Evolutionary conservation across 768 basidiomycete genomes (phyloP).

Genomic region (Xanthoconium stramineum): DNA sequence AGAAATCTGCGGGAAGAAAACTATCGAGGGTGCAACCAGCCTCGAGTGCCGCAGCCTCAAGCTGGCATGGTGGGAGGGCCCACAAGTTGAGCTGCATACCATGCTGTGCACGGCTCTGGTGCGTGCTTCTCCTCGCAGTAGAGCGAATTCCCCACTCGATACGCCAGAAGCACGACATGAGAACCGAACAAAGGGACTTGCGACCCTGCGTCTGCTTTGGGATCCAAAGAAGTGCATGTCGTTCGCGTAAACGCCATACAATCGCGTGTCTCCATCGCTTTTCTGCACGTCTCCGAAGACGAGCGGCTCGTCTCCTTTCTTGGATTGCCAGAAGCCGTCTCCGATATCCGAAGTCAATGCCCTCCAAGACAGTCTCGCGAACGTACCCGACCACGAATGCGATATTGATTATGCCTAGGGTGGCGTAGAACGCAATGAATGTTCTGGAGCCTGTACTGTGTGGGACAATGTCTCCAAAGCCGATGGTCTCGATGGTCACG

Average conservation of each 20-base stretch:
- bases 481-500: slow-evolving; percentile 68
- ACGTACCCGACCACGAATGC: slow-evolving; percentile 62
- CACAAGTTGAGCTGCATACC: slow-evolving; percentile 63
- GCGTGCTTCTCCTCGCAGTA: slow-evolving; percentile 1
- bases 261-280: slow-evolving; percentile 59
- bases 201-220: slow-evolving; percentile 27
- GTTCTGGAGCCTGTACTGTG: slow-evolving; percentile 47
- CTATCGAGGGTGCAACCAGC: slow-evolving; percentile 58
- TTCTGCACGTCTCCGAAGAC: slow-evolving; percentile 43
- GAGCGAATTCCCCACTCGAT: slow-evolving; percentile 8
- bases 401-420: slow-evolving; percentile 60
- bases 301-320: slow-evolving; percentile 41
- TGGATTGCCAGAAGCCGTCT: slow-evolving; percentile 49
- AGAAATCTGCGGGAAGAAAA: slow-evolving; percentile 43
- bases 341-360: slow-evolving; percentile 62
- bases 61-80: slow-evolving; percentile 51
- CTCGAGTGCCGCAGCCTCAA: slow-evolving; percentile 64
- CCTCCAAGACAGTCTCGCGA: slow-evolving; percentile 72
- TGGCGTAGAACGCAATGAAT: slow-evolving; percentile 56
- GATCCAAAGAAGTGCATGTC: slow-evolving; percentile 53
- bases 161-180: slow-evolving; percentile 8
- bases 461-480: slow-evolving; percentile 76
- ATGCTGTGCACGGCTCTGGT: slow-evolving; percentile 24
- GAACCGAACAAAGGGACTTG: slow-evolving; percentile 7
- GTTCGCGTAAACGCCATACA: slow-evolving; percentile 57